Evolutionary conservation across 495 filamentous ascomycete genomes (phyloP), one percentile per base, ranked within the genome.

Genomic region (Paragyromitra xinjiangensis): DNA sequence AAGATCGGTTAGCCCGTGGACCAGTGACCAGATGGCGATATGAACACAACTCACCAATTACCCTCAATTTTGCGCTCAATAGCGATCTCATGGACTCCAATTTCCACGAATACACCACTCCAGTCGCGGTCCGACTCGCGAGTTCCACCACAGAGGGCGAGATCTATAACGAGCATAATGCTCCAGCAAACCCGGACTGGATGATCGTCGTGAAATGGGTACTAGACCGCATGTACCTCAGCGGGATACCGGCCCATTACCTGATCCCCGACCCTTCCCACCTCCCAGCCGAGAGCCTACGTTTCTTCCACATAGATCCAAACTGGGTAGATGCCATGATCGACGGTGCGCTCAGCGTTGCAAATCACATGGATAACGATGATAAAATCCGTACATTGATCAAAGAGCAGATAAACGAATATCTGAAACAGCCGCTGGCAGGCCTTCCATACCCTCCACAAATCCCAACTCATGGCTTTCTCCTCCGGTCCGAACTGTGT

Each of bases 271-370:
- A 88, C 56, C 84, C 83, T 0, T 80, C 68, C 3, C 77, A 82
- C 37, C 74, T 88, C 1, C 85, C 84, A 0, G 37, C 50, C 16
- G 87, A 88, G 75, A 72, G 68, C 6, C 65, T 89, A 0, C 85
- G 87, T 0, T 85, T 86, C 80, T 89, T 88, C 78, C 66, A 81
- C 50, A 83, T 88, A 34, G 87, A 89, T 45, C 16, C 65, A 0
- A 79, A 80, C 58, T 88, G 87, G 87, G 42, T 84, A 1, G 83
- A 86, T 61, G 80, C 80, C 11, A 26, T 87, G 11, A 72, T 88
- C 7, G 87, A 89, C 69, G 87, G 87, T 1, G 87, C 82, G 6
- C 79, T 89, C 0, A 82, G 75, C 9, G 59, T 86, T 0, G 86
- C 77, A 0, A 87, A 88, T 72, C 84, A 87, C 71, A 39, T 83